Evolutionary conservation across 768 basidiomycete species (phyloP).

Genomic region (Auricularia auricula-judae): DNA sequence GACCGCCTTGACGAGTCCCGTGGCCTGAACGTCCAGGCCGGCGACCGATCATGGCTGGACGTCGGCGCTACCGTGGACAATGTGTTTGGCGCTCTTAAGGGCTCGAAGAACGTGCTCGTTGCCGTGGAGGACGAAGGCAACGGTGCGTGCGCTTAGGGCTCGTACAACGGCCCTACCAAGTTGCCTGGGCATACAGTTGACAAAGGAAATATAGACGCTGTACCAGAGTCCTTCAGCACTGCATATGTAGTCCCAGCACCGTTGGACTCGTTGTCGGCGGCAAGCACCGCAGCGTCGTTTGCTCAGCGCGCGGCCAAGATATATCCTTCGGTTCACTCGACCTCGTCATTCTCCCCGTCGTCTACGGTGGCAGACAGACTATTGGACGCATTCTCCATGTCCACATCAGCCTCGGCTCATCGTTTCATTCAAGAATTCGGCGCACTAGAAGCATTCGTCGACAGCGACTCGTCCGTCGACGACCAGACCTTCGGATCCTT

Average conservation of each 20-base stretch:
- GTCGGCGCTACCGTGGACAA: neutral
- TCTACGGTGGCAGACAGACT: neutral
- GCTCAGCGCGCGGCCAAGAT: neutral
- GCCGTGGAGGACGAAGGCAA: neutral
- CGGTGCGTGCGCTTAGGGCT: neutral
- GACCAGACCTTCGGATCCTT: constrained; percentile 48
- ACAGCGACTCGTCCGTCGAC: constrained; percentile 29
- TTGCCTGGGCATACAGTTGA: no score
- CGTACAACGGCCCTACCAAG: no score
- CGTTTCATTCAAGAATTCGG: constrained; percentile 30
- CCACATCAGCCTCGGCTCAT: neutral
- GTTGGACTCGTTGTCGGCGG: neutral
- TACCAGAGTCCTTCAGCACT: neutral
- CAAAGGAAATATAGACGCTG: neutral
- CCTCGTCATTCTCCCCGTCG: neutral
- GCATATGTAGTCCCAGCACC: neutral
- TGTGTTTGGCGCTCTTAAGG: neutral
- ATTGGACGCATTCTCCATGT: neutral
- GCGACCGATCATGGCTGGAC: neutral
- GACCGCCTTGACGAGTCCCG: neutral
- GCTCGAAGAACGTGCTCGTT: neutral
- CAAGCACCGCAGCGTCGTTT: neutral
- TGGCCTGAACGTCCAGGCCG: neutral
- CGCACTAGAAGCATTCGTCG: constrained; percentile 42
- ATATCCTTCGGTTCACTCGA: neutral